Evolutionary conservation across 2,329 filamentous ascomycete species (phyloP).

Genomic region (Neonectria hederae): DNA sequence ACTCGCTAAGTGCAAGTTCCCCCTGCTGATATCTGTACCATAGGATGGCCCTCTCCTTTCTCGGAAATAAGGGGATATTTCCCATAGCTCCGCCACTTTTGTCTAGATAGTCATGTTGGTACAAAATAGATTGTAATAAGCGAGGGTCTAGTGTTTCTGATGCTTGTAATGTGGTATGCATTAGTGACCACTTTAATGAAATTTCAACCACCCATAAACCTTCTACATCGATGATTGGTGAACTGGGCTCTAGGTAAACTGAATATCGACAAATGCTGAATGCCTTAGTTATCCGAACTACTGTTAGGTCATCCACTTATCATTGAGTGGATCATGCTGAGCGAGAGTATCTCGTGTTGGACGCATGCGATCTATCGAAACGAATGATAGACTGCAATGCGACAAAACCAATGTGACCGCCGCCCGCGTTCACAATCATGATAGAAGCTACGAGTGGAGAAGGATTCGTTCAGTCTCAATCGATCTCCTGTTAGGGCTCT

Average conservation of each 20-base stretch:
- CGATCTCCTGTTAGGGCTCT: not conserved
- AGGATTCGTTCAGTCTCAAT: not conserved
- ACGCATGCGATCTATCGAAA: not conserved
- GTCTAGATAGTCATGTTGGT: slow-evolving; percentile 23
- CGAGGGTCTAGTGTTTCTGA: not conserved
- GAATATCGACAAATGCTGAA: not conserved
- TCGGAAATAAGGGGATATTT: slow-evolving; percentile 28
- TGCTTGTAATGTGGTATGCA: not conserved
- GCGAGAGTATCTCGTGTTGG: no score
- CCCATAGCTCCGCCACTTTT: slow-evolving; percentile 27
- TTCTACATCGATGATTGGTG: not conserved
- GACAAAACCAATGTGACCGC: not conserved
- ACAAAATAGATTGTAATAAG: slow-evolving; percentile 26
- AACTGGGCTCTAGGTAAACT: not conserved
- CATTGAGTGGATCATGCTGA: not conserved
- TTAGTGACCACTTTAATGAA: not conserved
- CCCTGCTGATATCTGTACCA: slow-evolving; percentile 44
- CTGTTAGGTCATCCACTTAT: not conserved
- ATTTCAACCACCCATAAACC: not conserved
- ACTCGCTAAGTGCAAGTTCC: slow-evolving; percentile 40
- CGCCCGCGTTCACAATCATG: not conserved
- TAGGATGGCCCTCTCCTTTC: slow-evolving; percentile 41
- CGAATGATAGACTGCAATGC: not conserved
- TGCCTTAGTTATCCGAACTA: not conserved
- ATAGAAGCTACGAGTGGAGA: not conserved